Evolutionary conservation across 2,329 filamentous ascomycete species (phyloP).

Genomic region (Colletotrichum liriopes): DNA sequence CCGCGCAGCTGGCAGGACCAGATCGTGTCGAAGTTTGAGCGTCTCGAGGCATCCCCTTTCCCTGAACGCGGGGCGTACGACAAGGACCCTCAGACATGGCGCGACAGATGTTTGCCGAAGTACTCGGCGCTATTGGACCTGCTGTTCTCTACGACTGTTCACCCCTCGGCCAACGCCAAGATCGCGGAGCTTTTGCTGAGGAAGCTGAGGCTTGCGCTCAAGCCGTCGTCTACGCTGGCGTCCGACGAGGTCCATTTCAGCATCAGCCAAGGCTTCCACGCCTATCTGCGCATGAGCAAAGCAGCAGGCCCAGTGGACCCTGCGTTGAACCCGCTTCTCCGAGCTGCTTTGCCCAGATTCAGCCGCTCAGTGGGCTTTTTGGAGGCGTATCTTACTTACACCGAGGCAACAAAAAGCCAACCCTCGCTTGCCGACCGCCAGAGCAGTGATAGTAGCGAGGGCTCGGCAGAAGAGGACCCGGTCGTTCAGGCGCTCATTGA

Average conservation of each 20-base stretch:
- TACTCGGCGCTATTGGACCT: conserved; percentile 78
- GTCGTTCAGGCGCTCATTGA: conserved; percentile 77
- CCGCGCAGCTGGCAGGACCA: conserved; percentile 81
- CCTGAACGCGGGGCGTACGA: conserved; percentile 75
- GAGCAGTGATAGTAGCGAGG: conserved; percentile 61
- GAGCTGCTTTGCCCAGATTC: conserved; percentile 77
- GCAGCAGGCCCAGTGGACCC: conserved; percentile 71
- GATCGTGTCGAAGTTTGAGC: conserved; percentile 79
- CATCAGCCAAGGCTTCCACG: conserved; percentile 80
- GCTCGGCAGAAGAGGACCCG: conserved; percentile 64
- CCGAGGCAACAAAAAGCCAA: conserved; percentile 53
- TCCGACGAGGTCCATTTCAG: conserved; percentile 81
- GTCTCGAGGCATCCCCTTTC: conserved; percentile 75
- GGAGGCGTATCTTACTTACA: conserved; percentile 73
- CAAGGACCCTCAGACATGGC: conserved; percentile 74
- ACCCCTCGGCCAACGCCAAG: conserved; percentile 76
- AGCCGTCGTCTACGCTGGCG: conserved; percentile 71
- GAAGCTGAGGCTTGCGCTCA: conserved; percentile 76
- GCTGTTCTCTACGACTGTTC: conserved; percentile 73
- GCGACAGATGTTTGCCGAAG: conserved; percentile 75
- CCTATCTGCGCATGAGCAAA: conserved; percentile 78
- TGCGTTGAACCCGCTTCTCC: conserved; percentile 76
- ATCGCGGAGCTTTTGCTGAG: conserved; percentile 77
- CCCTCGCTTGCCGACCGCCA: conserved; percentile 22
- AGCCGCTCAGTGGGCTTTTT: conserved; percentile 77